These are phyloP conservation scores for Candida qinlingensis DNA, from an alignment of 805 yeast species.

Conservation along the genomic window DNA sequence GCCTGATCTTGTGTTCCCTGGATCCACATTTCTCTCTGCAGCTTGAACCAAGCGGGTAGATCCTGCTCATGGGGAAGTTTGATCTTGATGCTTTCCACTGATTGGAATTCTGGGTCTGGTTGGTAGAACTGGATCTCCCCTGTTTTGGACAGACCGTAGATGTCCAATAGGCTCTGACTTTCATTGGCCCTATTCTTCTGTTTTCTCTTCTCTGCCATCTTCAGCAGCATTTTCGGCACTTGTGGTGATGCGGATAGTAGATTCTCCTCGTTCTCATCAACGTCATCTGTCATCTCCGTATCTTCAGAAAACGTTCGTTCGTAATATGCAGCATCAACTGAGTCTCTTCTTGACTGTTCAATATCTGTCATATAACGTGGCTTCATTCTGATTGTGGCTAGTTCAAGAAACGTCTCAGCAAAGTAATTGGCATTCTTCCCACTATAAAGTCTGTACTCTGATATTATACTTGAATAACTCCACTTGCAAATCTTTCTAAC, in stretches of 20 bases:
- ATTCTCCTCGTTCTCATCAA: conserved; percentile 20
- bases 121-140: conserved; percentile 18
- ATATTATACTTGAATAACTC: conserved; percentile 78
- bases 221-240: conserved; percentile 55
- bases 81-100: conserved; percentile 19
- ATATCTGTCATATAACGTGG: conserved; percentile 2
- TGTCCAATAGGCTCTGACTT: conserved; percentile 5
- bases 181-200: conserved; percentile 21
- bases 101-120: conserved; percentile 14
- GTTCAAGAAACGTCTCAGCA: conserved; percentile 78
- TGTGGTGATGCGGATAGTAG: conserved; percentile 59
- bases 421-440: conserved; percentile 70
- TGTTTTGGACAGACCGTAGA: conserved; percentile 2
- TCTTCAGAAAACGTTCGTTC: conserved; percentile 10
- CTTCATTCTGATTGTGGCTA: conserved; percentile 49
- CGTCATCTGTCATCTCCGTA: conserved; percentile 9
- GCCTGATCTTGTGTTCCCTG: conserved; percentile 15
- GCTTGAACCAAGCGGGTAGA: conserved; percentile 73
- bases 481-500: conserved; percentile 81
- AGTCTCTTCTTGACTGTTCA: conserved; percentile 6
- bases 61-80: conserved; percentile 50
- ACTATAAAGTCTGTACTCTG: conserved; percentile 76
- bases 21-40: conserved; percentile 66
- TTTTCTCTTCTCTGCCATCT: conserved; percentile 43
- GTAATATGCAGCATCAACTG: conserved; percentile 25